These are phyloP conservation scores for Fomitopsis pinicola DNA, from an alignment of 1,284 basidiomycete genomes.

Conservation along the genomic window DNA sequence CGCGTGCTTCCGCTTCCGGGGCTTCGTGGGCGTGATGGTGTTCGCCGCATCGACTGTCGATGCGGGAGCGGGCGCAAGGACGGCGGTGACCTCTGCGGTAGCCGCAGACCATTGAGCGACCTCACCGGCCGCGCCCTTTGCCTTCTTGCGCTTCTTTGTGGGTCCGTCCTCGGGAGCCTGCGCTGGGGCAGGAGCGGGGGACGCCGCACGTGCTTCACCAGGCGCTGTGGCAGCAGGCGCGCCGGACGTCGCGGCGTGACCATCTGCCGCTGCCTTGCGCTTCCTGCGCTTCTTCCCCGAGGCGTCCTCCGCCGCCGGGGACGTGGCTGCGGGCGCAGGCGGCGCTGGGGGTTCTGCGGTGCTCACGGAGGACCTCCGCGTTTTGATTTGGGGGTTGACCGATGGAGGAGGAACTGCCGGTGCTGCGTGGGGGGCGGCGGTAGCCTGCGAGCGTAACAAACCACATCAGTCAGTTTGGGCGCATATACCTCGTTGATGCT, in stretches of 20 bases:
- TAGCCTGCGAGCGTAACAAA: background rate
- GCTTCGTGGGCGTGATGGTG: background rate
- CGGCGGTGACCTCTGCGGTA: slow-evolving; percentile 4
- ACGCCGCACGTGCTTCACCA: background rate
- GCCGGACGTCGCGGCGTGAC: slow-evolving; percentile 1
- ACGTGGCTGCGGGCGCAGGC: background rate
- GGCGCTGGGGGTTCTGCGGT: background rate
- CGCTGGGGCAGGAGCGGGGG: background rate
- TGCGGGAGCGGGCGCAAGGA: background rate
- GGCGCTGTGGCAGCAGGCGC: background rate
- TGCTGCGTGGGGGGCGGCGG: too few species aligned
- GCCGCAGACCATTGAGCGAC: slow-evolving; percentile 14
- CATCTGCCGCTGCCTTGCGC: slow-evolving; percentile 23
- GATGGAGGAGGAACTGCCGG: background rate
- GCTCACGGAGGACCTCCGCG: slow-evolving; percentile 18
- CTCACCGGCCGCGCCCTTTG: background rate
- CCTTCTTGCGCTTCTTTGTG: background rate
- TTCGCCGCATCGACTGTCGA: background rate
- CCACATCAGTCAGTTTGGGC: background rate
- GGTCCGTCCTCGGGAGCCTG: background rate
- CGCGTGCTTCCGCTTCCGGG: background rate
- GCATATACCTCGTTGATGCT: background rate
- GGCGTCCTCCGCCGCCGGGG: slow-evolving; percentile 10
- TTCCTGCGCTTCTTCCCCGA: slow-evolving; percentile 30
- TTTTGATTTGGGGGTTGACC: slow-evolving; percentile 15